Conservation (phyloP, 768 basidiomycete species). For the Lepiota venenata region DNA sequence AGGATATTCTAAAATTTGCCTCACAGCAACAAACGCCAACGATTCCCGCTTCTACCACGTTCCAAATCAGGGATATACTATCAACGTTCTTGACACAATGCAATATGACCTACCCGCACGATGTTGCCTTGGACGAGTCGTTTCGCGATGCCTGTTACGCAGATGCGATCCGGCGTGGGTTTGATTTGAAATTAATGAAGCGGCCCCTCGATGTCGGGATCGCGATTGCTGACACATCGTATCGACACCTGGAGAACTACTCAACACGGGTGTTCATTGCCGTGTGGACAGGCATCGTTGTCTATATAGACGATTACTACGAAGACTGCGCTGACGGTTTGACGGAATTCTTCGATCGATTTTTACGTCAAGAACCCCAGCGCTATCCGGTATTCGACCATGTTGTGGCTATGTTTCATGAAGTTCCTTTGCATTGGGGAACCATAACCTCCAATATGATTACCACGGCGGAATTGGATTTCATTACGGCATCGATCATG, state of each 20-base stretch:
- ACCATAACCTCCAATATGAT: not conserved
- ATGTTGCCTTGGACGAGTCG: not conserved
- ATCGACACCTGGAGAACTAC: not conserved
- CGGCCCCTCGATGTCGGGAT: not conserved
- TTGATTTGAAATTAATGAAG: not conserved
- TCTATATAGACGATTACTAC: not conserved
- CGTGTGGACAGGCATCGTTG: not conserved
- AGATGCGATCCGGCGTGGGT: not conserved
- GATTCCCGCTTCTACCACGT: too few relatives aligned
- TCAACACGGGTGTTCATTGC: not conserved
- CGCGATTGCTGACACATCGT: not conserved
- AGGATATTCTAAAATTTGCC: too few relatives aligned
- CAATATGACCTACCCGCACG: not conserved
- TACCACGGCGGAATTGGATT: not conserved
- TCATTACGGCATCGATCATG: not conserved
- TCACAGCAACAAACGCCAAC: too few relatives aligned
- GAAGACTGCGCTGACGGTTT: not conserved
- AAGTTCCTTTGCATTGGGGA: not conserved
- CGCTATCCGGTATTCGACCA: not conserved
- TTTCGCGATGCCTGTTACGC: constrained; percentile 1
- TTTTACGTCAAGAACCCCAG: not conserved
- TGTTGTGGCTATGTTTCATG: not conserved
- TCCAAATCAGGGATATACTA: not conserved
- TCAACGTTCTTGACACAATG: not conserved
- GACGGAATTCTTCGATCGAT: not conserved